Evolutionary conservation across 768 basidiomycete genomes (phyloP), one percentile per base, ranked within the genome.

Genomic region (Tricholoma saponaceum): DNA sequence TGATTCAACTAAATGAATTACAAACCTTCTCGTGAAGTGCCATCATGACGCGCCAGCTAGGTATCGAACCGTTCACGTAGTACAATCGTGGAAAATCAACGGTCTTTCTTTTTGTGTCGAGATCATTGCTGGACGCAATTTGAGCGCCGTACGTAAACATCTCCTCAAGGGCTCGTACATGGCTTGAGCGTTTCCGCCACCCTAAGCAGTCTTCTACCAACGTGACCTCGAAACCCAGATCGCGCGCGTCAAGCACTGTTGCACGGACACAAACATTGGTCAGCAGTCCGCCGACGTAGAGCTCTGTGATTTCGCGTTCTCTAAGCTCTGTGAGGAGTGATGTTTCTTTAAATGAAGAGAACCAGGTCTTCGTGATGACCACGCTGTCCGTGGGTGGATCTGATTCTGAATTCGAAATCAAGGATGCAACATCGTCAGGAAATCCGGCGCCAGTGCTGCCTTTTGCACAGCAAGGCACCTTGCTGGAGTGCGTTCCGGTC

Each of bases 31-130:
- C 68, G 54, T 68, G 60, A 52, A 69, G 44, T 1, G 65, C 66
- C 62, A 71, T 68, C 60, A 64, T 61, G 13, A 68, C 69, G 13
- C 65, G 62, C 66, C 68, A 70, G 52, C 65, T 69, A 9, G 68
- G 62, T 22, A 70, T 69, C 6, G 65, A 64, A 22, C 66, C 66
- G 33, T 70, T 70, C 23, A 69, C 68, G 41, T 66, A 68, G 64
- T 65, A 67, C 16, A 69, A 39, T 26, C 55, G 58, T 14, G 70
- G 65, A 14, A 60, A 32, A 8, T 35, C 20, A 28, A 44, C 26
- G 50, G 46, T 44, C 47, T 56, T 25, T n/a, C 60, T 59, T 58
- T 44, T 49, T 30, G 53, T 20, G 32, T 55, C 57, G 23, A 55
- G 30, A 22, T 63, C 60, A 20, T 56, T 41, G 35, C 47, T 47